A percentile compares a stretch with the other conserved stretches of the same genome.
phyloP scores from a whole-genome alignment of 768 basidiomycete species.

The Holtermanniella nyarrowii region DNA sequence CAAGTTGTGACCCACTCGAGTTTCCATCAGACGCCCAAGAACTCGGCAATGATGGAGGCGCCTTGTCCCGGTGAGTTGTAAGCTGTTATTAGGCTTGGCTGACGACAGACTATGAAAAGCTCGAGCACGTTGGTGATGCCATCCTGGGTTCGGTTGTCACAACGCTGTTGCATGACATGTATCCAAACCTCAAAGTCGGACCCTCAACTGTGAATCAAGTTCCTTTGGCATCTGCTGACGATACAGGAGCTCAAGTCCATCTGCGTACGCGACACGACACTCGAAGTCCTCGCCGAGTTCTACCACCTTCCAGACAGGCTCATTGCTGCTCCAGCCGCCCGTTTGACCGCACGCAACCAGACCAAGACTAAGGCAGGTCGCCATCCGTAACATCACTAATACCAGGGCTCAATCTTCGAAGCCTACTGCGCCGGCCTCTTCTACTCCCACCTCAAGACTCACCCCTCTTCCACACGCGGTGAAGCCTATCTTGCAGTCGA shows the following conservation, averaged over 20 bases:
- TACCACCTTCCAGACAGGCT: conserved; percentile 18
- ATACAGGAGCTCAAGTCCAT: conserved; percentile 16
- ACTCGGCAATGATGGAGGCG: conserved; percentile 3
- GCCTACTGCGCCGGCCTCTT: conserved; percentile 25
- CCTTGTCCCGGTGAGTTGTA: not conserved
- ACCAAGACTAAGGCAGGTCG: conserved; percentile 14
- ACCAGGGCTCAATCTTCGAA: conserved; percentile 14
- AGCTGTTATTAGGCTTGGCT: not conserved
- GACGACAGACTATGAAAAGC: conserved; percentile 24
- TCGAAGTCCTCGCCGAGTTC: conserved; percentile 17
- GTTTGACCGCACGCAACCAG: conserved; percentile 1
- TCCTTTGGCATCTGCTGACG: not conserved
- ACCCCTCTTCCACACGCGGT: not conserved
- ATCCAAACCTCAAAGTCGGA: conserved; percentile 18
- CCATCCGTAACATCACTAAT: not conserved
- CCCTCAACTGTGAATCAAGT: conserved; percentile 17
- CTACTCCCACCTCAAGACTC: conserved; percentile 12
- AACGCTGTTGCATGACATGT: conserved; percentile 21
- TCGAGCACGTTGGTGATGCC: conserved; percentile 31
- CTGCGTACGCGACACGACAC: conserved; percentile 18
- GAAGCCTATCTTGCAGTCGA: conserved; percentile 19
- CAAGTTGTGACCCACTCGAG: conserved; percentile 16
- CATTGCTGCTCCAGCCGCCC: conserved; percentile 2
- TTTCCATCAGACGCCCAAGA: not conserved
- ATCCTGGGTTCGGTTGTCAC: conserved; percentile 19